Evolutionary conservation across 2,329 filamentous ascomycete genomes (phyloP).

Genomic region (Scedosporium dehoogii): DNA sequence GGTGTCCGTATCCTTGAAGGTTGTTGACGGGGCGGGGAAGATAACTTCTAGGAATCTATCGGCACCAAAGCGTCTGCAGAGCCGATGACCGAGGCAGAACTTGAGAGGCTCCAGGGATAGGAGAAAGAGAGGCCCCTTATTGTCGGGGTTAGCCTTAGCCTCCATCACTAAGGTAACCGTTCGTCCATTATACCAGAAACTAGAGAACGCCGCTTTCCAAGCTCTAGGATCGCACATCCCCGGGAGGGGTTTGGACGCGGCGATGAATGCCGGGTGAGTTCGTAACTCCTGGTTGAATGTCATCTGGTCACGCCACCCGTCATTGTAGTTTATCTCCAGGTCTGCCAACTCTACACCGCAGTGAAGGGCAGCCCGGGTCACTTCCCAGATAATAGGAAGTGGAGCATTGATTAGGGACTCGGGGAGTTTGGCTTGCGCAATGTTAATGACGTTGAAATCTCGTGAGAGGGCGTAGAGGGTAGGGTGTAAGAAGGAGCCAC

Average conservation of each 20-base stretch:
- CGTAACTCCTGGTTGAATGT: constrained; percentile 31
- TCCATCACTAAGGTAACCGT: constrained; percentile 33
- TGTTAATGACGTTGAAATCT: not conserved
- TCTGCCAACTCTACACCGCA: constrained; percentile 30
- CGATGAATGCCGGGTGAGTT: constrained; percentile 27
- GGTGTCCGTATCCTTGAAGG: constrained; percentile 14
- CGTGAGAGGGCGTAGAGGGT: not conserved
- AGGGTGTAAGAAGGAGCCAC: not conserved
- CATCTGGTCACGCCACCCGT: constrained; percentile 32
- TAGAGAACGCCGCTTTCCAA: constrained; percentile 34
- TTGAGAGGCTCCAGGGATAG: constrained; percentile 38
- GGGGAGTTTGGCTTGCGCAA: constrained; percentile 27
- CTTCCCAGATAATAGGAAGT: constrained; percentile 41
- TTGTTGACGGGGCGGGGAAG: constrained; percentile 31
- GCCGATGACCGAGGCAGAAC: constrained; percentile 38
- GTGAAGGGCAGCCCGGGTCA: constrained; percentile 35
- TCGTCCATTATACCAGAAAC: constrained; percentile 23
- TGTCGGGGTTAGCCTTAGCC: constrained; percentile 25
- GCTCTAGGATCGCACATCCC: constrained; percentile 30
- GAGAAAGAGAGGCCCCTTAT: constrained; percentile 29
- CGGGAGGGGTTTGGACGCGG: constrained; percentile 31
- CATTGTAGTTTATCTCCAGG: constrained; percentile 25
- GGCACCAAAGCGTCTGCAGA: constrained; percentile 44
- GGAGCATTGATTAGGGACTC: constrained; percentile 31
- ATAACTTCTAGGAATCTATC: constrained; percentile 49